Evolutionary conservation across 2,329 filamentous ascomycete genomes (phyloP), one percentile per base, ranked within the genome.

Genomic region (Chrysoporthe cubensis): DNA sequence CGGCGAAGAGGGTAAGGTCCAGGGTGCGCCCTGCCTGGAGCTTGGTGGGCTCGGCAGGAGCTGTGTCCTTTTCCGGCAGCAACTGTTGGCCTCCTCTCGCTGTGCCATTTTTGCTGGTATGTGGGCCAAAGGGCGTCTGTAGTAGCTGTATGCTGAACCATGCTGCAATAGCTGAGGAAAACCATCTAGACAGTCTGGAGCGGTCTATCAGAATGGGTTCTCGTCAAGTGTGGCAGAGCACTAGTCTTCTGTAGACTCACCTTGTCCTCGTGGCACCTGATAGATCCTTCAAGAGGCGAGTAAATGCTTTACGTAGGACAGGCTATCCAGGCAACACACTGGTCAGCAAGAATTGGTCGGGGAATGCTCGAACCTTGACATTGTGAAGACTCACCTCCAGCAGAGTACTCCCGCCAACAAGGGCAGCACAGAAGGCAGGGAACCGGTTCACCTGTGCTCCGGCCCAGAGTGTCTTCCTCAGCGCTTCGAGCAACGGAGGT

Each of bases 1-100:
- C 82, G 13, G 91, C 88, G 75, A 96, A 95, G n/a, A 96, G 81
- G 0, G 92, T 95, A 43, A 96, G 82, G 75, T 96, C 93, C 69
- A 96, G 84, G 1, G 93, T 95, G 72, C 90, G 88, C 57, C 93
- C 93, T 13, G 90, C 91, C 69, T 79, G 66, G n/a, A 43, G 67
- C 57, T 61, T 43, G 40, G 62, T 26, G 43, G 52, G n/a, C 13
- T 48, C 26, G 40, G 62, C 37, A 4, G 62, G 58, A 3, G 54
- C 37, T 1, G 44, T 63, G 14, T 43, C 40, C 8, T 57, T 46
- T 71, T 65, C 62, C 74, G 64, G 52, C 66, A 71, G 26, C 40
- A 40, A 32, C 11, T 59, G 59, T 18, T 60, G 69, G 50, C 69
- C 65, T 60, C 44, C 50, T 50, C 42, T 60, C 61, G 54, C 58